A percentile compares a stretch with the other conserved stretches of the same genome.
Evolutionary conservation across 139 green algal species (phyloP).

Genomic region (Haematococcus lacustris): DNA sequence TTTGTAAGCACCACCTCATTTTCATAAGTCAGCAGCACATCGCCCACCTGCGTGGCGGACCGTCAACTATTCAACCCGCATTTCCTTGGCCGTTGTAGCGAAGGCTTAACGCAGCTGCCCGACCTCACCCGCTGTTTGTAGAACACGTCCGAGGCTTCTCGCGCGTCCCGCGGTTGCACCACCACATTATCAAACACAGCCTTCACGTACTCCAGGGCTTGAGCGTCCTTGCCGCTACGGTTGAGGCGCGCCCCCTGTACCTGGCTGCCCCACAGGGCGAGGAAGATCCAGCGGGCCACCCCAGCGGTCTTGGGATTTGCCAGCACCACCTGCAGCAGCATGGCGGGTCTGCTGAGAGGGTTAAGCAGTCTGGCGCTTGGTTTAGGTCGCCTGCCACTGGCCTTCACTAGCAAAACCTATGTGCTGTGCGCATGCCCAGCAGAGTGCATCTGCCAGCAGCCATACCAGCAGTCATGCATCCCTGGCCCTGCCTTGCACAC

Average conservation of each 20-base stretch:
- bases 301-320: slow-evolving; percentile 86
- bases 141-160: slow-evolving; percentile 80
- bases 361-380: no score
- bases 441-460: background rate
- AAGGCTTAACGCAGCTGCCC: background rate
- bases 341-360: no score
- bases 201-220: slow-evolving; percentile 13
- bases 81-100: background rate
- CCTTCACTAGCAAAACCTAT: background rate
- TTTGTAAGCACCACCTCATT: slow-evolving; percentile 85
- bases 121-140: slow-evolving; percentile 64
- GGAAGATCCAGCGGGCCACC: slow-evolving; percentile 73
- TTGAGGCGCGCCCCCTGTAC: slow-evolving; percentile 37
- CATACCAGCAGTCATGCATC: background rate
- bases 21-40: slow-evolving; percentile 79
- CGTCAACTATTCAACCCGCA: background rate
- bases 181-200: slow-evolving; percentile 72
- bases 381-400: background rate
- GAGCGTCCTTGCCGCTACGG: background rate
- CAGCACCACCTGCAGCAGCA: slow-evolving; percentile 57
- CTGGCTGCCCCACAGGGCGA: slow-evolving; percentile 59
- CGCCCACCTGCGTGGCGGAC: background rate
- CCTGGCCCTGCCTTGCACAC: background rate
- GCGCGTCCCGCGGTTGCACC: slow-evolving; percentile 73
- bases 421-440: background rate